Percentiles rank a stretch among this genome's conserved stretches.
These are phyloP conservation scores for Fusarium abutilonis DNA, from an alignment of 2,329 filamentous ascomycete genomes.

Conservation along the genomic window DNA sequence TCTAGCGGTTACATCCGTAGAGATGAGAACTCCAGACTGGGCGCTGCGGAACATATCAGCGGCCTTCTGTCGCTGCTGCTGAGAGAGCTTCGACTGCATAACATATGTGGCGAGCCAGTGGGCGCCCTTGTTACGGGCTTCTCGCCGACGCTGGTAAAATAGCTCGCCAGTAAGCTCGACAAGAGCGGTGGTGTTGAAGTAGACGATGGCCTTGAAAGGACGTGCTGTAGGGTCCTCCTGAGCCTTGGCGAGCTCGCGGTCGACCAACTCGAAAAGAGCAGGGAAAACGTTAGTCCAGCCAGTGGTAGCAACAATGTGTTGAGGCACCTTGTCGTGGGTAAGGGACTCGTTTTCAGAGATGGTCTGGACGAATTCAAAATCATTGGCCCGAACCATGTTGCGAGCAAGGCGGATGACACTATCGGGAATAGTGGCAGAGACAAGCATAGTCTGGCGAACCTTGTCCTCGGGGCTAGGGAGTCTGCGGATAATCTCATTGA, in stretches of 20 bases:
- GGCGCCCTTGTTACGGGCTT: slow-evolving; percentile 52
- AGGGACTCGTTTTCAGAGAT: slow-evolving; percentile 82
- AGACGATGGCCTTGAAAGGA: slow-evolving; percentile 96
- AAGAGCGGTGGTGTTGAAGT: slow-evolving; percentile 81
- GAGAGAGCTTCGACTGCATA: slow-evolving; percentile 83
- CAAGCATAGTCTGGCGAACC: slow-evolving; percentile 89
- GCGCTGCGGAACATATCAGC: slow-evolving; percentile 76
- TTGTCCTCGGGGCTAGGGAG: slow-evolving; percentile 72
- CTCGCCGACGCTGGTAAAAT: slow-evolving; percentile 53
- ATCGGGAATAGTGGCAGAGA: slow-evolving; percentile 90
- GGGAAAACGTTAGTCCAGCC: slow-evolving; percentile 82
- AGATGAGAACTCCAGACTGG: slow-evolving; percentile 73
- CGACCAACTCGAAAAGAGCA: slow-evolving; percentile 77
- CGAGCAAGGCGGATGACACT: slow-evolving; percentile 84
- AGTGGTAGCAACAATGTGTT: slow-evolving; percentile 73
- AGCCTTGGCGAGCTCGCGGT: slow-evolving; percentile 64
- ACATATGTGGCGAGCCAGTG: slow-evolving; percentile 54
- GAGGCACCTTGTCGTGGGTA: slow-evolving; percentile 86
- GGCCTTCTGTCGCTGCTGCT: slow-evolving; percentile 72
- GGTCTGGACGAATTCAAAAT: slow-evolving; percentile 93
- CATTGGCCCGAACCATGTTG: slow-evolving; percentile 76
- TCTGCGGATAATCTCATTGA: slow-evolving; percentile 66
- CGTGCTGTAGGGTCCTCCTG: slow-evolving; percentile 51
- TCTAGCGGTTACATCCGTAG: slow-evolving; percentile 81
- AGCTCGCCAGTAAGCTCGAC: slow-evolving; percentile 72